Base-by-base conservation (phyloP, 768 basidiomycete genomes). In the Suillus decipiens region DNA sequence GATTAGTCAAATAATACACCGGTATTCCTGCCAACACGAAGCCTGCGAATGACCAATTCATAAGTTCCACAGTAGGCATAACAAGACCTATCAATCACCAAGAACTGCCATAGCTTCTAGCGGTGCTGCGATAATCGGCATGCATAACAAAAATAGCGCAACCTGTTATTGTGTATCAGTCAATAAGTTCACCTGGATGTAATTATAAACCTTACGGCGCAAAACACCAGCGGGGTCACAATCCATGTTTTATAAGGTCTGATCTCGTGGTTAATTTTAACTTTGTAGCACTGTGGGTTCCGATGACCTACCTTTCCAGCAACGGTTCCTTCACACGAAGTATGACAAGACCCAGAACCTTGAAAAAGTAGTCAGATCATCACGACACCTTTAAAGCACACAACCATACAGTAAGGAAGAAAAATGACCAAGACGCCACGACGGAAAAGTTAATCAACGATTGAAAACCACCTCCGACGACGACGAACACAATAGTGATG, bases 231-330 rank as follows among this genome's bases (percentile, higher is more conserved):
- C 1, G 96, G 96, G 0, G 96, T 98, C 42, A 86, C 83, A 39
- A 97, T 90, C 89, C 89, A 97, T 6, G 94, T 92, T 70, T 86
- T 92, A 73, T 99, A 99, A 2, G 96, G 96, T 62, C 95, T 92
- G 65, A n/a, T 34, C 19, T 51, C 63, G 62, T 36, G 15, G 10
- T 43, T 33, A 42, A 31, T 15, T 33, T 28, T 11, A 51, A n/a
- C 37, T 33, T 14, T 34, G 10, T 24, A 42, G 17, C 4, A 12
- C 14, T 51, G 17, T 34, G 14, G 51, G n/a, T 36, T 17, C 28
- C 10, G 41, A 33, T 7, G 58, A 34, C 76, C 61, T 61, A 86
- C 92, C 93, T 84, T 71, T 95, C 89, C 12, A 99, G 80, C 68
- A 87, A 82, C 0, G 96, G 96, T 73, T 99, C 96, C 72, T 93